Evolutionary conservation across 371 early-diverging fungal species (phyloP), one percentile per base, ranked within the genome.

Genomic region (Blyttiomyces sp.): DNA sequence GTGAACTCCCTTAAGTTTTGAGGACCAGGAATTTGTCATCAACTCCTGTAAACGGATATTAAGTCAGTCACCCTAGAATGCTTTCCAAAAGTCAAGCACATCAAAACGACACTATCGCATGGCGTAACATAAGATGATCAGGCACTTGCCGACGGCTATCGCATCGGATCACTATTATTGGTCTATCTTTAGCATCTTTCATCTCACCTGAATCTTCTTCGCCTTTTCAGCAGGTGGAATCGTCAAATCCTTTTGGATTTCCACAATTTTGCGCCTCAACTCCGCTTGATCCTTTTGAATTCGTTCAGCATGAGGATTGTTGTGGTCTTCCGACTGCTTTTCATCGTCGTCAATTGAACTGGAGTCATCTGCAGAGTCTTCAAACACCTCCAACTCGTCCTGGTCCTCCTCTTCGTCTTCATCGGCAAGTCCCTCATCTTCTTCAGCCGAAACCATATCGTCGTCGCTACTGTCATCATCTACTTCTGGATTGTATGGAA

Each of bases 121-220:
- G 11, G 39, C n/a, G n/a, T n/a, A n/a, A n/a, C n/a, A n/a, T n/a
- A n/a, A n/a, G n/a, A n/a, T n/a, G n/a, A n/a, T n/a, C n/a, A n/a
- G n/a, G n/a, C n/a, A n/a, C n/a, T n/a, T n/a, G n/a, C n/a, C n/a
- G n/a, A n/a, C n/a, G n/a, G n/a, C n/a, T n/a, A n/a, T n/a, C n/a
- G n/a, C n/a, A n/a, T n/a, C n/a, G n/a, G n/a, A n/a, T n/a, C n/a
- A n/a, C n/a, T 48, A 11, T 21, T 9, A 11, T 21, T 48, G 9
- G 48, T 21, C 11, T 13, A 48, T 27, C 23, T n/a, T 17, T 13
- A 32, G 35, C n/a, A 23, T 28, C 19, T 31, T 2, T n/a, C n/a
- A n/a, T n/a, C n/a, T 44, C 76, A 87, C 89, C 80, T 89, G 89
- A 39, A 90, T 86, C 61, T 75, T 72, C 61, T 80, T 80, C 17